Base-by-base conservation (phyloP, 805 yeast species). In the Kodamaea kaohsiungensis region DNA sequence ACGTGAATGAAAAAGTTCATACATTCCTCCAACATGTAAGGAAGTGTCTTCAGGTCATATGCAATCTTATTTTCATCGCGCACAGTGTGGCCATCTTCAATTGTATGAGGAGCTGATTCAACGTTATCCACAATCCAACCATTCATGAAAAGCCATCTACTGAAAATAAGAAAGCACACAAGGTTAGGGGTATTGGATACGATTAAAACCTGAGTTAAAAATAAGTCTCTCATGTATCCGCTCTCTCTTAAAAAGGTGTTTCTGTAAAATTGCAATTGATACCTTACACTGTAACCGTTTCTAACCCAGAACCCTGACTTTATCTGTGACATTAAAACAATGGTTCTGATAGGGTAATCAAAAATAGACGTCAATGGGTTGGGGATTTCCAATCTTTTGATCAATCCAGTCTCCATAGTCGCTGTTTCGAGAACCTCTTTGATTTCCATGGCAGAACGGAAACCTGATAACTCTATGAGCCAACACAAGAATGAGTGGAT, bases 291-390 rank as follows among this genome's bases (percentile, higher is more conserved):
- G 55, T 83, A 80, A 0, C 99, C 99, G 69, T 93, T 93, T 63
- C 98, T 81, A 0, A 93, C 97, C 98, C 98, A 93, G 53, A 88
- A 81, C 0, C 97, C 97, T 0, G 88, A 85, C 56, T 89, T 87
- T 7, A 93, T 88, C 63, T 95, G 98, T 0, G 97, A 84, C 59
- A 90, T 70, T 7, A 89, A 69, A 0, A 89, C 97, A 27, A 91
- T 65, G 0, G 92, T 87, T 54, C 96, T 77, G 17, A 95, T 67
- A 0, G 97, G 88, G 58, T 88, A 86, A 58, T 91, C 97, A 58
- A 87, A 81, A 6, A 87, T 63, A 9, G 61, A 53, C 45, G 66
- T 63, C 5, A 67, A 47, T 1, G 64, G 56, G 59, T 58, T 60
- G 19, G 65, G 56, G 52, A 39, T 57, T 48, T 47, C 55, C 52